Base-by-base conservation (phyloP, 192 early-diverging fungal genomes). In the Endogone sp. region DNA sequence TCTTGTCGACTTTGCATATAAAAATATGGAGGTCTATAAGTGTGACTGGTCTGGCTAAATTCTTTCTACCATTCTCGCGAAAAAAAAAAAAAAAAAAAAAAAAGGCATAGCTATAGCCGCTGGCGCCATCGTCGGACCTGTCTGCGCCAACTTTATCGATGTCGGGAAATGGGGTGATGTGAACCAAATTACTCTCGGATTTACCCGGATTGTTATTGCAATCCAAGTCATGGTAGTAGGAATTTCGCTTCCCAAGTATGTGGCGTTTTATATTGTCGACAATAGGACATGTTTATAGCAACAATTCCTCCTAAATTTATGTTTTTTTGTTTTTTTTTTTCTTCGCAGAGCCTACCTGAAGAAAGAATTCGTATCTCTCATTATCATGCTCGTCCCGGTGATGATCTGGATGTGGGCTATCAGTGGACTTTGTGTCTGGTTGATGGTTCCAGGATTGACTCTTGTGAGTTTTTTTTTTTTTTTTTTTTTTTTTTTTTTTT, bases 381-480 rank as follows among this genome's bases (percentile, higher is more conserved):
- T 76, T 1, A 81, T 93, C 59, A 81, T 95, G 71, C 82, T 94
- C 20, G 67, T 92, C 3, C 94, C 95, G 2, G 81, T 93, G 24
- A 95, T 95, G 90, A 67, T 88, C 6, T 71, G 75, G 32, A 94
- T 94, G 91, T 96, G 94, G 94, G 44, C 92, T 25, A 71, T 90
- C 0, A 84, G 85, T 0, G 86, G 87, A 0, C 65, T 86, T 0
- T 72, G 88, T 3, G 78, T 96, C 44, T 93, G 83, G 76, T 67
- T 68, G 1, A 25, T 87, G 16, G 82, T 86, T 62, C 81, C 85
- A 21, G 64, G 77, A 21, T 25, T 84, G 10, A 72, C 65, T 49
- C 81, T 84, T 72, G 85, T 86, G 82, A 78, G 77, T 73, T 16
- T 49, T 49, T 49, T 0, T 49, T 44, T n/a, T n/a, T n/a, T n/a